Evolutionary conservation across 352 stramenopile species (phyloP), one percentile per base, ranked within the genome.

Genomic region (Globisporangium ultimum): DNA sequence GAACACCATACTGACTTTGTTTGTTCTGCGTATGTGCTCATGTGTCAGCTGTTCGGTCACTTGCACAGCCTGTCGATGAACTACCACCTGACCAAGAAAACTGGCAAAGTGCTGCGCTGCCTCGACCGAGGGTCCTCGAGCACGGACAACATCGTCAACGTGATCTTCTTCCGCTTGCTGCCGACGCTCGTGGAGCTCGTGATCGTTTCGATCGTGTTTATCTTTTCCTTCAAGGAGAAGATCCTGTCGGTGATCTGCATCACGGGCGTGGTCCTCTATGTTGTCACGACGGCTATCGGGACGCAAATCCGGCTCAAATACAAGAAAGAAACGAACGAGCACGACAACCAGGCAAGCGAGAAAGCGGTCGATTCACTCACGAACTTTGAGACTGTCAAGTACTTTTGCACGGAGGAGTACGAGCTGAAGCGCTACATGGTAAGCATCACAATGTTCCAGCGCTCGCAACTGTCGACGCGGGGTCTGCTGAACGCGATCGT

Each of bases 331-430:
- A 96, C 87, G 1, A 97, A 97, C 60, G 75, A 95, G 43, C 86
- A 98, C 68, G 96, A 98, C 67, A 99, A 99, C 76, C 86, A 98
- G 55, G 97, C 87, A 46, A 96, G 98, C 63, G 96, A 99, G 60
- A 96, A 95, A 50, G 83, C 91, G 2, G 97, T 97, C 2, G 97
- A 99, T 67, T 97, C 81, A n/a, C 74, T 98, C n/a, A 85, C 97
- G 15, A 98, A 99, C 61, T 98, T 98, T 64, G 96, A 99, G 71
- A 98, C 93, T 0, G 95, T 99, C 59, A 98, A 99, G 68, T 97
- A 98, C 61, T 98, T 98, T 60, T 97, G 91, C 38, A 95, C 87
- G 1, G 96, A 98, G 70, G 75, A 91, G 28, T 98, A 97, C 60
- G 95, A 98, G 61, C 76, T 88, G 10, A 55, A 78, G 36, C 70